Conservation (phyloP, 148 eudicot genomes). For the Polygonum maritimum region DNA sequence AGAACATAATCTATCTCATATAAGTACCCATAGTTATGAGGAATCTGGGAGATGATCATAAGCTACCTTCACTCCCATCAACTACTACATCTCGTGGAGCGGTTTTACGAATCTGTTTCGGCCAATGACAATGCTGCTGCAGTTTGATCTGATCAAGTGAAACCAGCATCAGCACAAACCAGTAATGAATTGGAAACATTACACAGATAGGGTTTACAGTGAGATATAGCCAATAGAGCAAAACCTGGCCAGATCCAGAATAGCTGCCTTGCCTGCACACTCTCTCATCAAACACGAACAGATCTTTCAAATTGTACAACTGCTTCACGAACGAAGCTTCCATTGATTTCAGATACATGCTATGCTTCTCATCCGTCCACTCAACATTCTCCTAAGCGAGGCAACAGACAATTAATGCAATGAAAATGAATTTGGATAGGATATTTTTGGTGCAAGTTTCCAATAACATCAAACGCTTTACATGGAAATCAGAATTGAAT, state of each 20-base stretch:
- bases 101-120: slow-evolving; percentile 28
- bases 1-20: not conserved
- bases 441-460: not conserved
- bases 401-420: slow-evolving; percentile 13
- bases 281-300: slow-evolving; percentile 21
- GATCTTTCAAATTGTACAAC: slow-evolving; percentile 49
- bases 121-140: slow-evolving; percentile 51
- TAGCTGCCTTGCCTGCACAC: slow-evolving; percentile 20
- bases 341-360: slow-evolving; percentile 75
- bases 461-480: not conserved
- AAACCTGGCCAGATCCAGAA: slow-evolving; percentile 42
- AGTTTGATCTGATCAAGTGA: slow-evolving; percentile 44
- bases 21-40: not conserved
- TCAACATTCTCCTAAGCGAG: slow-evolving; percentile 17
- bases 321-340: slow-evolving; percentile 82
- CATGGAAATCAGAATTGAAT: not conserved
- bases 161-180: not conserved
- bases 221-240: slow-evolving; percentile 5
- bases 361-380: slow-evolving; percentile 95
- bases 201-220: not conserved
- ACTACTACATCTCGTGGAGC: slow-evolving; percentile 23
- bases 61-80: slow-evolving; percentile 18
- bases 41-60: not conserved
- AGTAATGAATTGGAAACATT: slow-evolving; percentile 8
- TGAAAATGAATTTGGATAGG: not conserved